Evolutionary conservation across 1,284 basidiomycete genomes (phyloP).

Genomic region (Cystobasidium slooffiae): DNA sequence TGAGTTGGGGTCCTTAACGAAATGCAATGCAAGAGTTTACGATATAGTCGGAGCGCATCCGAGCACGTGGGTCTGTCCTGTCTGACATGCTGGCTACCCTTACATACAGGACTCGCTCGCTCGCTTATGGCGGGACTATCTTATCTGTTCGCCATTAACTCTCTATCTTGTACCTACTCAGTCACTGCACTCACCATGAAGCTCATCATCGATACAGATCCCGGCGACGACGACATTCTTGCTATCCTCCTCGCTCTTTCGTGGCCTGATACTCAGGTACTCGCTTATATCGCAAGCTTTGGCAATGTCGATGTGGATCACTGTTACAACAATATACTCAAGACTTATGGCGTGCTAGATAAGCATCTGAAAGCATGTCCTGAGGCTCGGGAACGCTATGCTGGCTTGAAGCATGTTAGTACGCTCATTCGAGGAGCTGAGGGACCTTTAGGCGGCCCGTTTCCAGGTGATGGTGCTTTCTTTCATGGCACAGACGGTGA

Average conservation of each 20-base stretch:
- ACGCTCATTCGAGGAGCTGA: slow-evolving; percentile 66
- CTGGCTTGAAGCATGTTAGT: slow-evolving; percentile 61
- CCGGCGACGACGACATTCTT: slow-evolving; percentile 85
- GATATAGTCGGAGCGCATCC: not conserved
- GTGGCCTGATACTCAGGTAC: slow-evolving; percentile 67
- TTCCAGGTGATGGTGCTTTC: slow-evolving; percentile 76
- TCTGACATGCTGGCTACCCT: not conserved
- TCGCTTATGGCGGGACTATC: too few species aligned
- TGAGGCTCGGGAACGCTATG: slow-evolving; percentile 65
- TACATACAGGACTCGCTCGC: not conserved
- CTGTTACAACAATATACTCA: slow-evolving; percentile 69
- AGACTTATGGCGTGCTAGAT: slow-evolving; percentile 73
- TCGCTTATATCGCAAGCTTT: slow-evolving; percentile 62
- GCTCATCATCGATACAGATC: slow-evolving; percentile 53
- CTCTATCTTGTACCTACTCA: not conserved
- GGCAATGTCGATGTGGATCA: slow-evolving; percentile 59
- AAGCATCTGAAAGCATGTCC: slow-evolving; percentile 69
- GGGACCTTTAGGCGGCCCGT: slow-evolving; percentile 66
- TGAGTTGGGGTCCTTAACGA: not conserved
- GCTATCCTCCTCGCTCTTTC: slow-evolving; percentile 63
- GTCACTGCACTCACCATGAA: not conserved
- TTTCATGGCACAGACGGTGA: slow-evolving; percentile 61
- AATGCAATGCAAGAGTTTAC: not conserved
- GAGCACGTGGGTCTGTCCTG: not conserved
- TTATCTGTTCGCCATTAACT: not conserved